These are phyloP conservation scores for Colletotrichum chlorophyti DNA, from an alignment of 2,329 filamentous ascomycete genomes.

Conservation along the genomic window DNA sequence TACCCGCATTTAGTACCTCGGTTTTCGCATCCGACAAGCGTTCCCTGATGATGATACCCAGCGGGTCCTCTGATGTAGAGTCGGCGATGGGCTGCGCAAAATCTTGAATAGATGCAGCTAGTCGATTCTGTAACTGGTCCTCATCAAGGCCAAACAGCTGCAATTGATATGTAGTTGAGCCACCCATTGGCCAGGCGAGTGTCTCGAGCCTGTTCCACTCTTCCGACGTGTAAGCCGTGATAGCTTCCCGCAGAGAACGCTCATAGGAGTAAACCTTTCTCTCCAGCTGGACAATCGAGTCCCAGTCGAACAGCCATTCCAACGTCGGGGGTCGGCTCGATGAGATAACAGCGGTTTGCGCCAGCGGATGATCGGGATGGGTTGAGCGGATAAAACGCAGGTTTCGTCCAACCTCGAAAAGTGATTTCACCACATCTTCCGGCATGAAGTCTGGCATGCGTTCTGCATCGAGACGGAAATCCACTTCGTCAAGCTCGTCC, in stretches of 20 bases:
- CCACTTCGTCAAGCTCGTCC: conserved; percentile 61
- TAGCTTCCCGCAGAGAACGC: conserved; percentile 42
- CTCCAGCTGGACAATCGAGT: conserved; percentile 70
- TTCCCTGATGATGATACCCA: conserved; percentile 32
- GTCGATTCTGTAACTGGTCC: conserved; percentile 51
- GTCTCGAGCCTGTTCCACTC: not conserved
- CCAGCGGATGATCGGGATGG: conserved; percentile 75
- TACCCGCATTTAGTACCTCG: conserved; percentile 19
- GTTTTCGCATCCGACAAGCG: conserved; percentile 38
- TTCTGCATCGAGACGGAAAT: conserved; percentile 68
- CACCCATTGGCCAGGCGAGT: not conserved
- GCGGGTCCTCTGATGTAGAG: conserved; percentile 31
- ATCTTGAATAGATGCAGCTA: conserved; percentile 58
- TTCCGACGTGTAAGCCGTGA: conserved; percentile 31
- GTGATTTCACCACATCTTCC: conserved; percentile 69
- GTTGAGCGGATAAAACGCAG: conserved; percentile 74
- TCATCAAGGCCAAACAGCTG: conserved; percentile 58
- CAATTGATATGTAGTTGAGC: conserved; percentile 35
- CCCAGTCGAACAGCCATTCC: conserved; percentile 77
- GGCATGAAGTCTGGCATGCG: conserved; percentile 77
- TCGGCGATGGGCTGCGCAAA: conserved; percentile 44
- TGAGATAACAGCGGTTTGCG: conserved; percentile 54
- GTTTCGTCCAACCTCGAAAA: conserved; percentile 84
- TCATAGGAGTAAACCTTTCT: conserved; percentile 63
- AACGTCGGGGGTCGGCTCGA: conserved; percentile 61